These are phyloP conservation scores for Aspergillus sp. DNA, from an alignment of 2,329 filamentous ascomycete species.

Conservation along the genomic window DNA sequence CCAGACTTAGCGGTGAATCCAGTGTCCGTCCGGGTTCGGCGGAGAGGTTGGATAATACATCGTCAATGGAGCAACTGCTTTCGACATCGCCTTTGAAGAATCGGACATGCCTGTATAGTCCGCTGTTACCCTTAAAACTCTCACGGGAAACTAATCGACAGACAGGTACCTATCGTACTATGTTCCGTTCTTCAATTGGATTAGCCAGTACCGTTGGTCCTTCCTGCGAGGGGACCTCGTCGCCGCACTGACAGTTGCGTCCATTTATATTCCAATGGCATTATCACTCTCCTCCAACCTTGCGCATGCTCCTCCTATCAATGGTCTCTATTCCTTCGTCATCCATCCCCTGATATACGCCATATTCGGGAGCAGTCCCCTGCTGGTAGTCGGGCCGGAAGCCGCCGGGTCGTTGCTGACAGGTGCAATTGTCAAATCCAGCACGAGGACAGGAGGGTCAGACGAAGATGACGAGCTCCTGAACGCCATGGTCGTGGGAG, in stretches of 20 bases:
- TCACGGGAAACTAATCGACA: constrained; percentile 5
- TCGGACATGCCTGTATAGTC: constrained; percentile 59
- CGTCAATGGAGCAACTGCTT: constrained; percentile 62
- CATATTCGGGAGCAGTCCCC: constrained; percentile 78
- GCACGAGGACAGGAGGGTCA: constrained; percentile 58
- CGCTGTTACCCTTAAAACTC: neutral
- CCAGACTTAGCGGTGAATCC: constrained; percentile 10
- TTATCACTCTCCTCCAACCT: constrained; percentile 88
- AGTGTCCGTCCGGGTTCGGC: constrained; percentile 29
- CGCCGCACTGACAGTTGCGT: constrained; percentile 90
- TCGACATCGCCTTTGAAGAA: constrained; percentile 65
- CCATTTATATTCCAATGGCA: constrained; percentile 96
- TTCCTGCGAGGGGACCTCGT: constrained; percentile 80
- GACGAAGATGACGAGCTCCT: constrained; percentile 57
- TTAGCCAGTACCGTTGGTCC: constrained; percentile 70
- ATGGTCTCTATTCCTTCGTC: constrained; percentile 88
- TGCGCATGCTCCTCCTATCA: constrained; percentile 83
- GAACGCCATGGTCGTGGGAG: constrained; percentile 76
- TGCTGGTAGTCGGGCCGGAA: constrained; percentile 91
- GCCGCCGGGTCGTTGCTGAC: constrained; percentile 86
- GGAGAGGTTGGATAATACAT: constrained; percentile 55
- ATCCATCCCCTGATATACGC: constrained; percentile 90
- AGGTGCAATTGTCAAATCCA: constrained; percentile 72
- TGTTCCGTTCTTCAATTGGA: constrained; percentile 83
- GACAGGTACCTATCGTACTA: constrained; percentile 84